These are phyloP conservation scores for Globisporangium camurandrum DNA, from an alignment of 352 stramenopile genomes.

Conservation along the genomic window DNA sequence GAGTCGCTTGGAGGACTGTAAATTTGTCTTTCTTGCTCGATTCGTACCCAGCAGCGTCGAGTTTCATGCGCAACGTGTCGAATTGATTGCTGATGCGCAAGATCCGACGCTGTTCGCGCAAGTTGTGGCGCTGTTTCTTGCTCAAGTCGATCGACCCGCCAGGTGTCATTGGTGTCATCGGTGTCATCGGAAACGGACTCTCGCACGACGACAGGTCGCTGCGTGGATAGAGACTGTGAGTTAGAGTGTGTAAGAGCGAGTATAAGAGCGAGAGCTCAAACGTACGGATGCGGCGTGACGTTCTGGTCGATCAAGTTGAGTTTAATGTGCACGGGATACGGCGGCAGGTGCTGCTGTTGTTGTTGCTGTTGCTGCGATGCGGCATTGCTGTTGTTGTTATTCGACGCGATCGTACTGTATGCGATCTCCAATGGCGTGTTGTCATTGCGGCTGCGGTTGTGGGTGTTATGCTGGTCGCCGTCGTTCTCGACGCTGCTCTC, in stretches of 20 bases:
- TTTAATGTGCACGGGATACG: constrained; percentile 77
- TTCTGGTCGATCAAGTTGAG: constrained; percentile 77
- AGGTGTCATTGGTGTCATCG: constrained; percentile 48
- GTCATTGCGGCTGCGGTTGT: too few relatives aligned
- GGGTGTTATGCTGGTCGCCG: too few relatives aligned
- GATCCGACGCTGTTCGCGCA: constrained; percentile 75
- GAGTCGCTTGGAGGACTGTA: constrained; percentile 72
- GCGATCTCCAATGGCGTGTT: constrained; percentile 50
- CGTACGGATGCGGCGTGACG: constrained; percentile 29
- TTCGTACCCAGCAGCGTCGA: constrained; percentile 61
- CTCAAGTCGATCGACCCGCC: constrained; percentile 48
- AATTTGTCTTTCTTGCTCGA: constrained; percentile 85
- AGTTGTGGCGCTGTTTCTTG: constrained; percentile 83
- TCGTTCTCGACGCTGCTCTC: not conserved
- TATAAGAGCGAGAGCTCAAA: not conserved
- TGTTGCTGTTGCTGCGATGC: too few relatives aligned
- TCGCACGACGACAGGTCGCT: constrained; percentile 59
- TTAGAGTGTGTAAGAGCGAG: not conserved
- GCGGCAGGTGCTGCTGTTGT: constrained; percentile 26
- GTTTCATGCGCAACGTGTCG: constrained; percentile 68
- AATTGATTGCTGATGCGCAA: constrained; percentile 82
- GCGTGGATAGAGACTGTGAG: not conserved
- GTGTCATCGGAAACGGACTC: constrained; percentile 54
- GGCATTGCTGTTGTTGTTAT: constrained; percentile 65
- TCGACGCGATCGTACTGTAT: constrained; percentile 76